A percentile compares a stretch with the other conserved stretches of the same genome.
Conservation (phyloP, 2,329 filamentous ascomycete species). For the Fusarium fujikuroi region DNA sequence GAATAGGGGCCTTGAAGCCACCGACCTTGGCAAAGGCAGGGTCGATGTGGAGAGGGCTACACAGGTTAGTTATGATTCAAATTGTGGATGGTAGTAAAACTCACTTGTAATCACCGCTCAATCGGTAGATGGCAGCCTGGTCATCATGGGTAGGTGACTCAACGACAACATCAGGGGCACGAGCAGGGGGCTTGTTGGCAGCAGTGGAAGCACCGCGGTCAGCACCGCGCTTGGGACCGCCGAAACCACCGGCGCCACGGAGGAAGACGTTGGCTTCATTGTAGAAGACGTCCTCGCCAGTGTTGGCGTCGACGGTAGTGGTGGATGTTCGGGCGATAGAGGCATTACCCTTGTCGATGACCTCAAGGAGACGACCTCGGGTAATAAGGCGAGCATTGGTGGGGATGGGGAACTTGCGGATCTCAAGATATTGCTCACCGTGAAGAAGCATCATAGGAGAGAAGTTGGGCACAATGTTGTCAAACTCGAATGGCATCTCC, state of each 20-base stretch:
- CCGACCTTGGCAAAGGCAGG: slow-evolving; percentile 94
- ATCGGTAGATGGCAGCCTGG: slow-evolving; percentile 91
- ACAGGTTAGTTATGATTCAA: neutral
- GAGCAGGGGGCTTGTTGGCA: slow-evolving; percentile 79
- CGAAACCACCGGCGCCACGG: slow-evolving; percentile 89
- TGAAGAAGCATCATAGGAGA: slow-evolving; percentile 98
- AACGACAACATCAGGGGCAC: slow-evolving; percentile 81
- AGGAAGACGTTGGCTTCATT: slow-evolving; percentile 96
- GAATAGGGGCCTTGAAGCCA: slow-evolving; percentile 92
- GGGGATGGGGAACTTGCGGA: slow-evolving; percentile 90
- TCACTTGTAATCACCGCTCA: slow-evolving; percentile 91
- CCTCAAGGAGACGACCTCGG: slow-evolving; percentile 85
- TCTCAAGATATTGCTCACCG: slow-evolving; percentile 97
- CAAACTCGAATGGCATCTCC: slow-evolving; percentile 80
- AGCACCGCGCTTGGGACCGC: slow-evolving; percentile 78
- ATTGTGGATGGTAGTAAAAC: slow-evolving; percentile 28
- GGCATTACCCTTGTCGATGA: slow-evolving; percentile 93
- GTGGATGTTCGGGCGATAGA: slow-evolving; percentile 84
- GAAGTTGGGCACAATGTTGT: slow-evolving; percentile 93
- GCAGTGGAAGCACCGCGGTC: slow-evolving; percentile 85
- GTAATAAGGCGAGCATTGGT: slow-evolving; percentile 82
- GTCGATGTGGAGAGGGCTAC: slow-evolving; percentile 88
- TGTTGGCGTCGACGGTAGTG: slow-evolving; percentile 85
- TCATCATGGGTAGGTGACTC: slow-evolving; percentile 90
- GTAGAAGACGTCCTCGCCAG: slow-evolving; percentile 93